Conservation (phyloP, 345 rosid genomes). For the Aurinia saxatilis region DNA sequence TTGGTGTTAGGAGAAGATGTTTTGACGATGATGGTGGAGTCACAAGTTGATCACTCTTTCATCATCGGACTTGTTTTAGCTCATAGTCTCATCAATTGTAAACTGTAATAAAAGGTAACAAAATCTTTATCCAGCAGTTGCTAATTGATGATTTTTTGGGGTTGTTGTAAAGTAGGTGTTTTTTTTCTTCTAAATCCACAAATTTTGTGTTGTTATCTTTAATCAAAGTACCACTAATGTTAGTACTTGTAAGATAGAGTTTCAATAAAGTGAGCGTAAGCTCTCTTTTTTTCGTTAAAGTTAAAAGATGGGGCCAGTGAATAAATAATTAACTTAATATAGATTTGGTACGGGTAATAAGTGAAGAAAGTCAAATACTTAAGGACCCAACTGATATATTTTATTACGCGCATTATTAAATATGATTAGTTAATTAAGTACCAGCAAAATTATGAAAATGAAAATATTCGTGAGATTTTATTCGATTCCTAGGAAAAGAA, state of each 20-base stretch:
- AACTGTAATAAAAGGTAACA: slow-evolving; percentile 6
- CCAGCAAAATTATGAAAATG: not conserved
- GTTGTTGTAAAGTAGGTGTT: not conserved
- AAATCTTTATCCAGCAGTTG: not conserved
- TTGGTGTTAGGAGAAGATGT: slow-evolving; percentile 52
- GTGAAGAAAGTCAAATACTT: not conserved
- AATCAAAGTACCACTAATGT: not conserved
- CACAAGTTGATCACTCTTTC: slow-evolving; percentile 47
- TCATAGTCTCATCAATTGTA: slow-evolving; percentile 35
- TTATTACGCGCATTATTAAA: not conserved
- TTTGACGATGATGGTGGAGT: slow-evolving; percentile 46
- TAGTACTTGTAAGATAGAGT: not conserved
- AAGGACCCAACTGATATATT: not conserved
- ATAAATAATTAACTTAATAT: not conserved
- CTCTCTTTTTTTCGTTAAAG: not conserved
- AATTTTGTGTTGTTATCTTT: not conserved
- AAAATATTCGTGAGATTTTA: not conserved
- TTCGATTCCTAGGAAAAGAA: slow-evolving; percentile 1
- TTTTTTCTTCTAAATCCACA: not conserved
- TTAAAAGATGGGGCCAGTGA: not conserved
- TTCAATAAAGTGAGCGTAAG: slow-evolving; percentile 9
- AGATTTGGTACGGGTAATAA: not conserved
- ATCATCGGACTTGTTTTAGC: slow-evolving; percentile 41
- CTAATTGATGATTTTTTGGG: not conserved
- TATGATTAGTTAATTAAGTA: not conserved